Percentiles rank a stretch among this genome's conserved stretches.
These are phyloP conservation scores for Angomonas deanei DNA, from an alignment of 208 protist genomes.

Conservation along the genomic window DNA sequence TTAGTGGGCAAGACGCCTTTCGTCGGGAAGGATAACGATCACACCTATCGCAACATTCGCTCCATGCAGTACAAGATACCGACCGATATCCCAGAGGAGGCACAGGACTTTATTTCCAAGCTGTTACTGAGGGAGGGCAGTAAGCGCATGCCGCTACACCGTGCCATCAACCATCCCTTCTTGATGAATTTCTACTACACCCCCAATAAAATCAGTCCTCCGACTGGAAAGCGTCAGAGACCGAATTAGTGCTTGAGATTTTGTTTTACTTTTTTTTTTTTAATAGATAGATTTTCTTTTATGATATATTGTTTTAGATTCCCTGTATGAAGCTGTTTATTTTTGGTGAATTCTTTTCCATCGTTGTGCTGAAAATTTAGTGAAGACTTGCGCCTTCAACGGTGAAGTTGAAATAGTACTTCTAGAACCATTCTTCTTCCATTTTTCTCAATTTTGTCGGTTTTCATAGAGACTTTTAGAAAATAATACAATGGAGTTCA, in stretches of 20 bases:
- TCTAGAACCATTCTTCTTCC: background rate
- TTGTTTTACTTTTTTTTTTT: conserved; percentile 12
- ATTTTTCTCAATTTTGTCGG: background rate
- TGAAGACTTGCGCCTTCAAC: no score
- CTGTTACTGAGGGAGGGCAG: conserved; percentile 66
- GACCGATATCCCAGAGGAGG: conserved; percentile 69
- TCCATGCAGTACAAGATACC: conserved; percentile 88
- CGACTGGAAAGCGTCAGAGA: conserved; percentile 61
- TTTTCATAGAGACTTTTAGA: background rate
- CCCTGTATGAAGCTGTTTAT: conserved; percentile 5
- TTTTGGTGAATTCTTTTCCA: conserved; percentile 1
- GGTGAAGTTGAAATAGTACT: no score
- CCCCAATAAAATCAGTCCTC: conserved; percentile 75
- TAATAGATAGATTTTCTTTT: conserved; percentile 11
- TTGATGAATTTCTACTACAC: conserved; percentile 89
- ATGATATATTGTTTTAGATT: background rate
- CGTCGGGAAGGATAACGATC: conserved; percentile 74
- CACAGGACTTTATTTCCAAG: conserved; percentile 84
- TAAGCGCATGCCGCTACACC: conserved; percentile 73
- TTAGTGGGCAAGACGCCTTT: conserved; percentile 95
- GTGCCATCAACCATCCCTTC: conserved; percentile 82
- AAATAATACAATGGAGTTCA: conserved; percentile 56
- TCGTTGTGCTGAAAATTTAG: background rate
- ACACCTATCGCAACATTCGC: conserved; percentile 91
- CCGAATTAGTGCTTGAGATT: background rate